Evolutionary conservation across 2,329 filamentous ascomycete genomes (phyloP).

Genomic region (Trichocomaceae sp.): DNA sequence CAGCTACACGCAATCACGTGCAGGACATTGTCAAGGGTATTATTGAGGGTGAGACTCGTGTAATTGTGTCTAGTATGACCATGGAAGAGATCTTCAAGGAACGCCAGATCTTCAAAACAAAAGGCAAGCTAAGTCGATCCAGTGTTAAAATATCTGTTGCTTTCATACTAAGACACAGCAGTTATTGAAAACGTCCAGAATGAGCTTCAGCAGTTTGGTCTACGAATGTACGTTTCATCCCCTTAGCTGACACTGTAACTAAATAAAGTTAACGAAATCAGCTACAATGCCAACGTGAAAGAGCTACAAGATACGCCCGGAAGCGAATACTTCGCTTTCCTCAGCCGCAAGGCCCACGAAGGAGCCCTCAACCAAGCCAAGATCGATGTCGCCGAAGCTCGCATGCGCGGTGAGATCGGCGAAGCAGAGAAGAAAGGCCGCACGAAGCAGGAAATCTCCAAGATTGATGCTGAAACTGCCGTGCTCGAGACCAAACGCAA

Average conservation of each 20-base stretch:
- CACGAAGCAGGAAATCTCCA: constrained; percentile 78
- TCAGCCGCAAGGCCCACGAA: constrained; percentile 77
- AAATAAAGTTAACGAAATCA: constrained; percentile 22
- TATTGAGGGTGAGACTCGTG: constrained; percentile 80
- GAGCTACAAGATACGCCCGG: constrained; percentile 77
- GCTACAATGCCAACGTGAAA: constrained; percentile 72
- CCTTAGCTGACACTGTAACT: not conserved
- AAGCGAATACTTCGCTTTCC: constrained; percentile 75
- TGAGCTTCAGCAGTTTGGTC: constrained; percentile 73
- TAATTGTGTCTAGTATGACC: constrained; percentile 80
- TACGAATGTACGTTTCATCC: constrained; percentile 53
- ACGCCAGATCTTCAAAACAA: constrained; percentile 67
- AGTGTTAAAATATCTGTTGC: constrained; percentile 1
- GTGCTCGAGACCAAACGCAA: constrained; percentile 80
- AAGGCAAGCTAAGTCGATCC: constrained; percentile 38
- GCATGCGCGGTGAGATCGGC: constrained; percentile 54
- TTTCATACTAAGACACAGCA: constrained; percentile 9
- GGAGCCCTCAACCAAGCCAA: constrained; percentile 75
- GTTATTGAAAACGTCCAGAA: constrained; percentile 69
- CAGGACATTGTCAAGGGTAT: constrained; percentile 84
- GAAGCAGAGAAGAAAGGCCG: constrained; percentile 72
- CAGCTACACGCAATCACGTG: constrained; percentile 57
- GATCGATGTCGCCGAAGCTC: constrained; percentile 53
- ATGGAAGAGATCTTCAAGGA: constrained; percentile 86
- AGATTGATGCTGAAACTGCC: constrained; percentile 79